Percentiles rank a stretch among this genome's conserved stretches.
These are phyloP conservation scores for Colletotrichum spinosum DNA, from an alignment of 2,329 filamentous ascomycete genomes.

Conservation along the genomic window DNA sequence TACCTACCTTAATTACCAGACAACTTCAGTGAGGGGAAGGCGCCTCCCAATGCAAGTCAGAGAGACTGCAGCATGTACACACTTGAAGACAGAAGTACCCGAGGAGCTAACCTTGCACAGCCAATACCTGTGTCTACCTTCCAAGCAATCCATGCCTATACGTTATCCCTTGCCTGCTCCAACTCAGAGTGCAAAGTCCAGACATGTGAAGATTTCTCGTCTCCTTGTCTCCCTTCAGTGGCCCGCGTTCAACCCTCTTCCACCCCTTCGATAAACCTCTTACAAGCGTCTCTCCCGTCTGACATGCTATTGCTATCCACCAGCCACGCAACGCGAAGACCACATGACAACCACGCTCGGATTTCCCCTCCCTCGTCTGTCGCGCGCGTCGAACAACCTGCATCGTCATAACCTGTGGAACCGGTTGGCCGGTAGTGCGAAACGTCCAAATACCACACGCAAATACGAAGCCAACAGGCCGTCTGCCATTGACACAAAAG, in stretches of 20 bases:
- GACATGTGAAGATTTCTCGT: slow-evolving; percentile 36
- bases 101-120: not conserved
- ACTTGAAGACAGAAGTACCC: slow-evolving; percentile 1
- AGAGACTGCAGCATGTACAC: slow-evolving; percentile 1
- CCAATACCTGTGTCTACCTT: slow-evolving; percentile 4
- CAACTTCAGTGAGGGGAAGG: too few species aligned
- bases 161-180: too few species aligned
- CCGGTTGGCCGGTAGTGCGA: too few species aligned
- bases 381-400: slow-evolving; percentile 6
- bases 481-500: slow-evolving; percentile 18
- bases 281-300: not conserved
- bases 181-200: not conserved
- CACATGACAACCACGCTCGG: slow-evolving; percentile 30
- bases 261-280: slow-evolving; percentile 3
- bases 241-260: slow-evolving; percentile 1
- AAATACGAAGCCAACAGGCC: slow-evolving; percentile 1
- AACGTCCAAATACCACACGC: not conserved
- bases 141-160: not conserved
- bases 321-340: slow-evolving; percentile 28
- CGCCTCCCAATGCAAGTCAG: not conserved
- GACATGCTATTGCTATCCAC: not conserved
- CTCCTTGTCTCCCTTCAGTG: not conserved
- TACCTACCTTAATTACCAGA: too few species aligned
- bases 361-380: slow-evolving; percentile 26
- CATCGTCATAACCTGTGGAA: too few species aligned